A percentile compares a stretch with the other conserved stretches of the same genome.
phyloP scores from a whole-genome alignment of 768 basidiomycete genomes.

The Suillus bovinus region DNA sequence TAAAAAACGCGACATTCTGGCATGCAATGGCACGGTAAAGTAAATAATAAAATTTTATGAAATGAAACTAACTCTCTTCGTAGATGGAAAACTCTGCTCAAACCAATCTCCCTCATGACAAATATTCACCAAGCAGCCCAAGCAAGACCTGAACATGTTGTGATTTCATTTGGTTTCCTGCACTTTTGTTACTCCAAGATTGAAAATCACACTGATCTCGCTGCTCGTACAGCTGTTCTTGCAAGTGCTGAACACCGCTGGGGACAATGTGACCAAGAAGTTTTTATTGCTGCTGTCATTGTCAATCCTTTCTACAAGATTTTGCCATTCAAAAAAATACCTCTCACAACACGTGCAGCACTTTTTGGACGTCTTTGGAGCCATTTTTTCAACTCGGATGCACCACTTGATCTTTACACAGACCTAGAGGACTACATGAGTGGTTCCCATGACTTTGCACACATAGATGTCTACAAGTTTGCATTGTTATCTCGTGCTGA shows the following conservation, averaged over 20 bases:
- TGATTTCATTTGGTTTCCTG: constrained; percentile 33
- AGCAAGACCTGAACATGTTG: constrained; percentile 32
- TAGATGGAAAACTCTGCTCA: constrained; percentile 31
- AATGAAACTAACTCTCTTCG: constrained; percentile 14
- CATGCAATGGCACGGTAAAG: neutral
- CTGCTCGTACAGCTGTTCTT: constrained; percentile 22
- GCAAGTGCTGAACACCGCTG: constrained; percentile 32
- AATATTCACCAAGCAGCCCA: constrained; percentile 31
- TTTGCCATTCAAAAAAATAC: neutral
- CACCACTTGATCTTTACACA: neutral
- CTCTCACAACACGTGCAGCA: neutral
- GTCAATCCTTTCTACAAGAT: constrained; percentile 25
- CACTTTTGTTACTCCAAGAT: constrained; percentile 11
- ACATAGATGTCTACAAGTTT: no score
- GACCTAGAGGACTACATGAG: neutral
- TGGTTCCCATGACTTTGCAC: neutral
- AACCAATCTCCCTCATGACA: constrained; percentile 32
- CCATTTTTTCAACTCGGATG: neutral
- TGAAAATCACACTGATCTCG: neutral
- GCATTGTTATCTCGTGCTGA: neutral
- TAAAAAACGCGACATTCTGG: constrained; percentile 27
- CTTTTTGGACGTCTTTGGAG: constrained; percentile 2
- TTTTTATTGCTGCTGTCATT: constrained; percentile 32
- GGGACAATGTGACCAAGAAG: constrained; percentile 31
- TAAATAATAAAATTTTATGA: constrained; percentile 20